These are phyloP conservation scores for Zopfia rhizophila DNA, from an alignment of 2,329 filamentous ascomycete species.

Conservation along the genomic window DNA sequence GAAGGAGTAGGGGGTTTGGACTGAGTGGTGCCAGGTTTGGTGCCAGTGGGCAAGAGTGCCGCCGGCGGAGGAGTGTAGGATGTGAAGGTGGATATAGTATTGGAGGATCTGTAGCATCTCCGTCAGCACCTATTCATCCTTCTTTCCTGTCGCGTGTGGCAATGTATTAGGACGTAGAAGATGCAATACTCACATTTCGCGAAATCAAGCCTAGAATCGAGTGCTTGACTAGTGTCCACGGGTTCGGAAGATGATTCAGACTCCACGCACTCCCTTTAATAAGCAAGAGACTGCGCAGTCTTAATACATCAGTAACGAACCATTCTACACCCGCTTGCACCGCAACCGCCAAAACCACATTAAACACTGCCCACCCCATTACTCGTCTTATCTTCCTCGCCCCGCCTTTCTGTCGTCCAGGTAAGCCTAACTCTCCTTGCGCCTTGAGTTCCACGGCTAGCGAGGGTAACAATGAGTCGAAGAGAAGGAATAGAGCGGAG, in stretches of 20 bases:
- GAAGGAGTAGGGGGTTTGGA: slow-evolving; percentile 69
- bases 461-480: slow-evolving; percentile 77
- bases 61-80: slow-evolving; percentile 67
- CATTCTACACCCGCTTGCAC: slow-evolving; percentile 68
- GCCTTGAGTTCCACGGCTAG: slow-evolving; percentile 76
- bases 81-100: slow-evolving; percentile 78
- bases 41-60: slow-evolving; percentile 54
- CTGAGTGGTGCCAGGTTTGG: slow-evolving; percentile 67
- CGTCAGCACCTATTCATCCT: background rate
- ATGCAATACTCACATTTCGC: slow-evolving; percentile 63
- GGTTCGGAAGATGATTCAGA: slow-evolving; percentile 70
- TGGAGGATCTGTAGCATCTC: slow-evolving; percentile 63
- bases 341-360: slow-evolving; percentile 63
- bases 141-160: background rate
- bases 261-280: slow-evolving; percentile 68
- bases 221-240: slow-evolving; percentile 69
- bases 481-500: slow-evolving; percentile 75
- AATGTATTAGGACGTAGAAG: background rate
- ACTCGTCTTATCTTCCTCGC: slow-evolving; percentile 60
- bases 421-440: slow-evolving; percentile 65
- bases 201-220: slow-evolving; percentile 63
- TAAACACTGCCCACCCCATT: slow-evolving; percentile 64
- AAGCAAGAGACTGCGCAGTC: slow-evolving; percentile 66
- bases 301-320: slow-evolving; percentile 63
- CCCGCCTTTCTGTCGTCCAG: slow-evolving; percentile 51